Base-by-base conservation (phyloP, 2,329 filamentous ascomycete species). In the Chaetomium sp. region DNA sequence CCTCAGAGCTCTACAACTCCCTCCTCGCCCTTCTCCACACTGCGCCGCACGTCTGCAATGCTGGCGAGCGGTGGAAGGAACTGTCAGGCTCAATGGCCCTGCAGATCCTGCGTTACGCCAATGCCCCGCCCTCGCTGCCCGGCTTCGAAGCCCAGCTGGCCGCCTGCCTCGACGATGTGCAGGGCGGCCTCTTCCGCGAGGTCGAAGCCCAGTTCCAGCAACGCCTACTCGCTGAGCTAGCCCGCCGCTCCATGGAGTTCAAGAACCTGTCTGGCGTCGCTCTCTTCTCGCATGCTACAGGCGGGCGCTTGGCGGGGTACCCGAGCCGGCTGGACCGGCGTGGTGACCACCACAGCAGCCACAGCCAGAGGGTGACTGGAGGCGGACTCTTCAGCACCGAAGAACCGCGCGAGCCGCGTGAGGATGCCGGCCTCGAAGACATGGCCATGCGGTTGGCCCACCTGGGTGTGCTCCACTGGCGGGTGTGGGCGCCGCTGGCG, bases 401-500 rank as follows among this genome's bases (percentile, higher is more conserved):
- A 19, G 63, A 65, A 4, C 64, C 64, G 57, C 73, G 72, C 8
- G 75, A 77, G 53, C 69, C 70, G 7, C 74, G 78, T 44, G 79
- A 81, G 49, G 79, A 82, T 49, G 75, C 73, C 44, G 76, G 78
- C 37, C 66, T 88, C 40, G 77, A 79, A 44, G 85, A 90, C 56
- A 82, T 96, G 69, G 84, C 89, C 1, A 86, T 85, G 45, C 84
- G 89, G 46, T 78, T 96, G 50, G 86, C 89, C 5, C 92, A 96
- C 66, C 82, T 96, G 45, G 84, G 88, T 11, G 79, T 94, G 5
- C 74, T 97, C 32, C 91, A 96, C 71, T 96, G 91, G 91, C 81
- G 89, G 49, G 87, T 96, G 3, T 97, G 91, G 90, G 81, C 82
- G 1, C 81, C 82, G 2, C 75, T 95, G 52, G 83, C 87, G 10